Conservation (phyloP, 2,329 filamentous ascomycete genomes). For the Stagonosporopsis chrysanthemi region DNA sequence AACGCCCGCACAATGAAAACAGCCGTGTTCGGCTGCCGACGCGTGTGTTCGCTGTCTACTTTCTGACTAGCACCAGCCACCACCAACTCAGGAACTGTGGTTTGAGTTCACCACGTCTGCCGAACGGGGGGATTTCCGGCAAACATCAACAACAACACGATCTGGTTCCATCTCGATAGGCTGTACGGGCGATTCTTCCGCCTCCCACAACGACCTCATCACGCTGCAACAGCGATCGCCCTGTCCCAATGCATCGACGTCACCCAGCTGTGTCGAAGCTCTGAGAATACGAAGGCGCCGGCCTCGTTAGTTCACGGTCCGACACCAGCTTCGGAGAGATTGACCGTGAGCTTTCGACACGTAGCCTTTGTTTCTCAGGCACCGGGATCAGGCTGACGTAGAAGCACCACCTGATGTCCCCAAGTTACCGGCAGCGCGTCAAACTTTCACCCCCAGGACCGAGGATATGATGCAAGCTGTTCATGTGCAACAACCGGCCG, state of each 20-base stretch:
- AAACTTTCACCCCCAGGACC: neutral
- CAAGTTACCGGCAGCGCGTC: slow-evolving; percentile 1
- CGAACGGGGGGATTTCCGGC: slow-evolving; percentile 12
- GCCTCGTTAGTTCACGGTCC: neutral
- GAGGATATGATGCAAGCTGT: slow-evolving; percentile 12
- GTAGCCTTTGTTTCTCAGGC: slow-evolving; percentile 2
- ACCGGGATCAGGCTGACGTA: neutral
- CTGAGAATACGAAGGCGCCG: neutral
- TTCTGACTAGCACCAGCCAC: slow-evolving; percentile 4
- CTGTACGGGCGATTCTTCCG: neutral
- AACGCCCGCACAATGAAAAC: neutral
- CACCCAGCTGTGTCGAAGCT: neutral
- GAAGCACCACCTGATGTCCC: neutral
- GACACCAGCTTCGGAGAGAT: neutral
- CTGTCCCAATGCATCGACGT: neutral
- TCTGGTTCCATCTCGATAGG: neutral
- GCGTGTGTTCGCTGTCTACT: slow-evolving; percentile 12
- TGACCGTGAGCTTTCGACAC: neutral
- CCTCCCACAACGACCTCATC: neutral
- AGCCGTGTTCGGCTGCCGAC: slow-evolving; percentile 9
- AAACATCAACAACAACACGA: neutral
- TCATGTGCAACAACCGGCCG: slow-evolving; percentile 7
- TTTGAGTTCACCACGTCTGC: neutral
- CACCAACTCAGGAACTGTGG: slow-evolving; percentile 4
- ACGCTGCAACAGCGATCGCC: neutral